Evolutionary conservation across 2,329 filamentous ascomycete genomes (phyloP).

Genomic region (Geosmithia morbida): DNA sequence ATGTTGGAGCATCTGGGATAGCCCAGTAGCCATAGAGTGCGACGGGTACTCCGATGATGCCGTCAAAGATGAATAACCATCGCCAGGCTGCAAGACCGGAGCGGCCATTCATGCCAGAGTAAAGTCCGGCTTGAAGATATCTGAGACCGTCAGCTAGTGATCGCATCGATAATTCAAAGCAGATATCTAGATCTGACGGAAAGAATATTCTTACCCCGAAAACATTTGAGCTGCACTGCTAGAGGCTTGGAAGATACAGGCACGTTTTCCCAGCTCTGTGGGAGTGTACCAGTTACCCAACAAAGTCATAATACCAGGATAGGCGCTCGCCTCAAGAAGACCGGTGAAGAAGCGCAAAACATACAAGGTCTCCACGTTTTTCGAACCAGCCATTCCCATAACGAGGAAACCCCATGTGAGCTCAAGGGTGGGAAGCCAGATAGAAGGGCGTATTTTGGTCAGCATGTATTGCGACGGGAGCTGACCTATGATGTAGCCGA

Average conservation of each 20-base stretch:
- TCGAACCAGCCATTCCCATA: constrained; percentile 19
- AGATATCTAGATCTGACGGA: no score
- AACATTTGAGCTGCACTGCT: constrained; percentile 23
- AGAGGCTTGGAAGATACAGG: constrained; percentile 23
- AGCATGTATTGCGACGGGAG: constrained; percentile 20
- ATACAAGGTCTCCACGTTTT: constrained; percentile 17
- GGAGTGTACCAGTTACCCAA: constrained; percentile 26
- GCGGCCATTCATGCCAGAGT: constrained; percentile 20
- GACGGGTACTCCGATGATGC: constrained; percentile 15
- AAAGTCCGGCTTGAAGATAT: constrained; percentile 24
- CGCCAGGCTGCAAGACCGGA: constrained; percentile 24
- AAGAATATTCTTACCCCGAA: constrained; percentile 13
- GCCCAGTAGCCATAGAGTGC: constrained; percentile 16
- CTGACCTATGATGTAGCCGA: constrained; percentile 39
- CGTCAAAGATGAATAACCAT: constrained; percentile 31
- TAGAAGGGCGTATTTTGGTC: constrained; percentile 18
- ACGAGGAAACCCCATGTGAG: constrained; percentile 12
- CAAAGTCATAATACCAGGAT: constrained; percentile 18
- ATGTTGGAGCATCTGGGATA: constrained; percentile 16
- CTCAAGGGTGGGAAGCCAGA: constrained; percentile 21
- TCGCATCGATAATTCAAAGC: not conserved
- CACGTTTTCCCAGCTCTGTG: constrained; percentile 22
- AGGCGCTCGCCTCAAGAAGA: constrained; percentile 17
- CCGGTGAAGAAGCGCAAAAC: constrained; percentile 25
- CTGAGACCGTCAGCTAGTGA: not conserved